phyloP scores from a whole-genome alignment of 2,329 filamentous ascomycete species.

The Xylariaceae sp. region DNA sequence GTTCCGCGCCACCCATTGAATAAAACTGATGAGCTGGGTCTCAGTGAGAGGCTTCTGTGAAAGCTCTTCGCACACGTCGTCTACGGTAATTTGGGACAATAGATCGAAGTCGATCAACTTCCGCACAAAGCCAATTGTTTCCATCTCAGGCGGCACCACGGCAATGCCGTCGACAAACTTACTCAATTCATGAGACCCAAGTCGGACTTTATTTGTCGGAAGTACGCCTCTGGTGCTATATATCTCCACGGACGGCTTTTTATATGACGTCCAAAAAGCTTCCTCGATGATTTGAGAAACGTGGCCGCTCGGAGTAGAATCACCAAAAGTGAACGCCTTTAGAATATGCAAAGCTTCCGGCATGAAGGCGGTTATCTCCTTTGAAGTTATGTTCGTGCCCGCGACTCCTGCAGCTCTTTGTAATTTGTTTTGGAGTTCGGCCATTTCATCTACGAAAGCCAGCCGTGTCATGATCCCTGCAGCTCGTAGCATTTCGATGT shows the following conservation, averaged over 20 bases:
- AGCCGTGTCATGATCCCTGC: slow-evolving; percentile 87
- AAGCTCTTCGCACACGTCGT: slow-evolving; percentile 79
- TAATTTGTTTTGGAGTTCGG: slow-evolving; percentile 62
- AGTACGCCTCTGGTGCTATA: slow-evolving; percentile 85
- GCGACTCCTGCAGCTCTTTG: slow-evolving; percentile 42
- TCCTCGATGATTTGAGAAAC: slow-evolving; percentile 88
- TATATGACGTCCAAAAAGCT: slow-evolving; percentile 91
- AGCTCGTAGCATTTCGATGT: slow-evolving; percentile 84
- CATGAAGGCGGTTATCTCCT: slow-evolving; percentile 63
- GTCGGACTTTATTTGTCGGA: slow-evolving; percentile 75
- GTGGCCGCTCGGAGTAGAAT: slow-evolving; percentile 82
- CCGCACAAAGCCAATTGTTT: slow-evolving; percentile 68
- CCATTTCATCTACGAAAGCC: slow-evolving; percentile 85
- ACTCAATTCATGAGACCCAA: slow-evolving; percentile 61
- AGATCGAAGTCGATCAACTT: slow-evolving; percentile 81
- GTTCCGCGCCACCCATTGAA: slow-evolving; percentile 77
- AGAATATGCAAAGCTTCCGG: slow-evolving; percentile 78
- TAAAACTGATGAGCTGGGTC: slow-evolving; percentile 73
- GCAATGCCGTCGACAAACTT: slow-evolving; percentile 86
- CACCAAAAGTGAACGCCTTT: slow-evolving; percentile 80
- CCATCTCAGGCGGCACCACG: slow-evolving; percentile 72
- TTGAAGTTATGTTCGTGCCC: slow-evolving; percentile 53
- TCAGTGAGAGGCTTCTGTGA: slow-evolving; percentile 76
- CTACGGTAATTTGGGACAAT: slow-evolving; percentile 80
- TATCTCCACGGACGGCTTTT: slow-evolving; percentile 76